Evolutionary conservation across 2,329 filamentous ascomycete species (phyloP).

Genomic region (Aspergillus calidoustus): DNA sequence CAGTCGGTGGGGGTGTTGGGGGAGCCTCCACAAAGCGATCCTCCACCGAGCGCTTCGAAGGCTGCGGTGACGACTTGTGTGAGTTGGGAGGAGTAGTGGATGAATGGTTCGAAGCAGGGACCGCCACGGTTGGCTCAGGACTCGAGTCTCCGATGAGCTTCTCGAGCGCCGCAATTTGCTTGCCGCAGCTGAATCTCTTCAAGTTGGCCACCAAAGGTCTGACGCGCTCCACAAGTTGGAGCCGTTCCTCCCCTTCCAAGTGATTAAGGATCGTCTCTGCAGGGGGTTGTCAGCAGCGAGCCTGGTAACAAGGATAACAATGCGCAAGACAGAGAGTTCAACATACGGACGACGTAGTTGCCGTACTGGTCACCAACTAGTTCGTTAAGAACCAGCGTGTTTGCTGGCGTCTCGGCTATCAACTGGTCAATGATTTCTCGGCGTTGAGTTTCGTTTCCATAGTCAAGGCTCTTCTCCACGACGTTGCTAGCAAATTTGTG

Average conservation of each 20-base stretch:
- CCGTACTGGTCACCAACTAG: slow-evolving; percentile 91
- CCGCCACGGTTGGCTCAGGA: slow-evolving; percentile 29
- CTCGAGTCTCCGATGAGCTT: slow-evolving; percentile 54
- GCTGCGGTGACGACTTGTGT: slow-evolving; percentile 46
- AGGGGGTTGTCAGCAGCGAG: slow-evolving; percentile 36
- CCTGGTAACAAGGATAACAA: background rate
- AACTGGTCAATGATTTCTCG: slow-evolving; percentile 69
- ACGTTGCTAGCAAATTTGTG: slow-evolving; percentile 98
- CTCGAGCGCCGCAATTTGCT: slow-evolving; percentile 69
- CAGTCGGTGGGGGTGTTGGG: slow-evolving; percentile 70
- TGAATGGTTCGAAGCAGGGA: slow-evolving; percentile 37
- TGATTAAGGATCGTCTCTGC: slow-evolving; percentile 77
- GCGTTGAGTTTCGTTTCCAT: slow-evolving; percentile 71
- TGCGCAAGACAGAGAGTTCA: slow-evolving; percentile 29
- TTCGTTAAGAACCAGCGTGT: slow-evolving; percentile 70
- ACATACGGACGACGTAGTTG: slow-evolving; percentile 96
- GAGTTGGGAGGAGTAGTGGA: slow-evolving; percentile 46
- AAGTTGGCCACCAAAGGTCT: slow-evolving; percentile 64
- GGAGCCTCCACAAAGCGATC: slow-evolving; percentile 59
- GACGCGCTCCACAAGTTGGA: slow-evolving; percentile 66
- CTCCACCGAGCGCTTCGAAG: slow-evolving; percentile 44
- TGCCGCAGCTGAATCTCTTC: slow-evolving; percentile 68
- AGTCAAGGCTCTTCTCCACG: slow-evolving; percentile 87
- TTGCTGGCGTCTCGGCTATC: slow-evolving; percentile 64
- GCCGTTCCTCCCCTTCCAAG: slow-evolving; percentile 64